Evolutionary conservation across 2,329 filamentous ascomycete species (phyloP).

Genomic region (Aspergillus ibericus): DNA sequence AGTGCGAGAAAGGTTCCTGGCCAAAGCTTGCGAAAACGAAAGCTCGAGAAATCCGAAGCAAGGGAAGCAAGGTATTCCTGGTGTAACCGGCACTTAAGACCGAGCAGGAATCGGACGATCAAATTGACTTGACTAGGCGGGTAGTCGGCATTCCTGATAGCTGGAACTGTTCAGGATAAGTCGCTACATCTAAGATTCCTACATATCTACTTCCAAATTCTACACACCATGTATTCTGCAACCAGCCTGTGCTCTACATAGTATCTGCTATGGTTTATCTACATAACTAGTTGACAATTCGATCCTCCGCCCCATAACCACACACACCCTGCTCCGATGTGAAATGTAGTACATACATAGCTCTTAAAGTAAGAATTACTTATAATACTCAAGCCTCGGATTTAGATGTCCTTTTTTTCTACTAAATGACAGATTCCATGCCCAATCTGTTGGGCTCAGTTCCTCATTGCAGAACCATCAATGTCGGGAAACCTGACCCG

Average conservation of each 20-base stretch:
- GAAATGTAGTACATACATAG: no score
- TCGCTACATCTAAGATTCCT: not conserved
- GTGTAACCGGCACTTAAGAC: no score
- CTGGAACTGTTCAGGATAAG: not conserved
- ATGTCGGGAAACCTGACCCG: not conserved
- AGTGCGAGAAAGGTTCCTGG: not conserved
- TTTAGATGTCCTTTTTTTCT: no score
- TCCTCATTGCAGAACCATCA: not conserved
- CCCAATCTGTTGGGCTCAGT: not conserved
- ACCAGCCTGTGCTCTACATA: not conserved
- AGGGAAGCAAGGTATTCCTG: no score
- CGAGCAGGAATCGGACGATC: not conserved
- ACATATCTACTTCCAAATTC: no score
- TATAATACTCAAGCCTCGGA: no score
- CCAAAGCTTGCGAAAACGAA: not conserved
- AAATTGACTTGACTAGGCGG: not conserved
- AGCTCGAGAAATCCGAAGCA: not conserved
- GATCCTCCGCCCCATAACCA: no score
- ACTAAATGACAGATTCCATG: not conserved
- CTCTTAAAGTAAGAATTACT: no score
- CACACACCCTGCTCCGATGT: no score
- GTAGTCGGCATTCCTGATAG: no score
- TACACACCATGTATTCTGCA: not conserved
- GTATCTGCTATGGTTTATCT: no score
- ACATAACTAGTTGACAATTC: no score